Percentiles rank a stretch among this genome's conserved stretches.
These are phyloP conservation scores for Exophiala dermatitidis DNA, from an alignment of 2,329 filamentous ascomycete genomes.

Conservation along the genomic window DNA sequence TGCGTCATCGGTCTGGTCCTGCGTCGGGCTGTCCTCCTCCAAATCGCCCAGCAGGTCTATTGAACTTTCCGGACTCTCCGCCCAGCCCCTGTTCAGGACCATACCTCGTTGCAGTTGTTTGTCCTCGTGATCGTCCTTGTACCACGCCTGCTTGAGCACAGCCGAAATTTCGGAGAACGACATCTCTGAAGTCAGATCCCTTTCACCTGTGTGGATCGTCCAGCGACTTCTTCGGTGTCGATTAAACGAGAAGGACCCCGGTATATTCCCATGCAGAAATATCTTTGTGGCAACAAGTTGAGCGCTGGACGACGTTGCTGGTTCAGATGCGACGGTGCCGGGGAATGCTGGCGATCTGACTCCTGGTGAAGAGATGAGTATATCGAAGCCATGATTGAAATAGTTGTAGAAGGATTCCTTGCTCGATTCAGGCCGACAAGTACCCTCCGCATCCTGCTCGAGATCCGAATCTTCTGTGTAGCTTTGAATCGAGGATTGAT, in stretches of 20 bases:
- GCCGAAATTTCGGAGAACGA: conserved; percentile 66
- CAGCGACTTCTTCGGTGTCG: conserved; percentile 83
- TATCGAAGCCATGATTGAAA: conserved; percentile 89
- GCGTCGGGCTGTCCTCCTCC: conserved; percentile 58
- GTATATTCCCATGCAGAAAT: conserved; percentile 89
- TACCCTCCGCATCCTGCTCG: conserved; percentile 51
- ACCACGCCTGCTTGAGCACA: conserved; percentile 64
- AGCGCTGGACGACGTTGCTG: conserved; percentile 36
- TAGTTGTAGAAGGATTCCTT: conserved; percentile 86
- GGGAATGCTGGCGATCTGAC: conserved; percentile 59
- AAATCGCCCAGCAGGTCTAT: conserved; percentile 78
- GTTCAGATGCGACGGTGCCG: conserved; percentile 2
- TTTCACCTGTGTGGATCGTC: conserved; percentile 54
- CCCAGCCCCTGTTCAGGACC: conserved; percentile 86
- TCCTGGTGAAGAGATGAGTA: conserved; percentile 74
- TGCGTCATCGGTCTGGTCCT: conserved; percentile 24
- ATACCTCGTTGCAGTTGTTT: conserved; percentile 55
- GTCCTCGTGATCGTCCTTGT: conserved; percentile 51
- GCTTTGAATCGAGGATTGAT: conserved; percentile 66
- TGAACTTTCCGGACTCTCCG: conserved; percentile 75
- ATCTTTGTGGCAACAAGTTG: conserved; percentile 81
- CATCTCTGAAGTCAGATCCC: conserved; percentile 64
- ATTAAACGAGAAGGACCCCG: conserved; percentile 95
- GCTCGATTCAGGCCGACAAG: conserved; percentile 49
- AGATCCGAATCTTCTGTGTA: conserved; percentile 61